phyloP scores from a whole-genome alignment of 306 rosid species.

The Pterocarpus macrocarpus region DNA sequence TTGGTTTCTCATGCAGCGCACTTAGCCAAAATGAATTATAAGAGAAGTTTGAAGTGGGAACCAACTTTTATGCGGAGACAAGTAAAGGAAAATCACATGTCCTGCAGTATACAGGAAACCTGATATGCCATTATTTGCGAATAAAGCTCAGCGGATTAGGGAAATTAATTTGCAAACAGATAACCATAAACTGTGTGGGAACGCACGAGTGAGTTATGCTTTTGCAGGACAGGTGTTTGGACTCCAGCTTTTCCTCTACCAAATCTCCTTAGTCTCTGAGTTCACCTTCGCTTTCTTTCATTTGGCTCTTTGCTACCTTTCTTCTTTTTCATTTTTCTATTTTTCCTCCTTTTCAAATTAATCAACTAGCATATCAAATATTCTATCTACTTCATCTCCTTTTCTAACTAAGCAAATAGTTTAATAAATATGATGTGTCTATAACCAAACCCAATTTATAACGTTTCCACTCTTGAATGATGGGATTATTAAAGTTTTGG shows the following conservation, averaged over 20 bases:
- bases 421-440: slow-evolving; percentile 31
- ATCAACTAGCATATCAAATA: slow-evolving; percentile 24
- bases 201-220: slow-evolving; percentile 53
- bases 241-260: slow-evolving; percentile 50
- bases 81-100: slow-evolving; percentile 55
- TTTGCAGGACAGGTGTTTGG: slow-evolving; percentile 51
- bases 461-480: slow-evolving; percentile 37
- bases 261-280: slow-evolving; percentile 53
- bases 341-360: background rate
- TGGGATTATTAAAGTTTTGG: slow-evolving; percentile 38
- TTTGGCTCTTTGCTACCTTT: slow-evolving; percentile 42
- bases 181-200: slow-evolving; percentile 37
- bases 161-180: slow-evolving; percentile 40
- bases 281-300: slow-evolving; percentile 41
- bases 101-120: slow-evolving; percentile 35
- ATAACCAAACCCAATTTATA: slow-evolving; percentile 56
- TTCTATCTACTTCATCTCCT: background rate
- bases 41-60: slow-evolving; percentile 47
- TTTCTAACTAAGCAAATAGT: slow-evolving; percentile 30
- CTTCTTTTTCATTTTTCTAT: background rate
- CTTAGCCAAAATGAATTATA: slow-evolving; percentile 39
- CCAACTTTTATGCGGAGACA: slow-evolving; percentile 48
- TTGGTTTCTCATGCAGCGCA: slow-evolving; percentile 59
- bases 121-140: slow-evolving; percentile 23
- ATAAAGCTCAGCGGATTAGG: slow-evolving; percentile 24